These are phyloP conservation scores for Mucor saturninus DNA, from an alignment of 371 early-diverging fungal species.

Conservation along the genomic window DNA sequence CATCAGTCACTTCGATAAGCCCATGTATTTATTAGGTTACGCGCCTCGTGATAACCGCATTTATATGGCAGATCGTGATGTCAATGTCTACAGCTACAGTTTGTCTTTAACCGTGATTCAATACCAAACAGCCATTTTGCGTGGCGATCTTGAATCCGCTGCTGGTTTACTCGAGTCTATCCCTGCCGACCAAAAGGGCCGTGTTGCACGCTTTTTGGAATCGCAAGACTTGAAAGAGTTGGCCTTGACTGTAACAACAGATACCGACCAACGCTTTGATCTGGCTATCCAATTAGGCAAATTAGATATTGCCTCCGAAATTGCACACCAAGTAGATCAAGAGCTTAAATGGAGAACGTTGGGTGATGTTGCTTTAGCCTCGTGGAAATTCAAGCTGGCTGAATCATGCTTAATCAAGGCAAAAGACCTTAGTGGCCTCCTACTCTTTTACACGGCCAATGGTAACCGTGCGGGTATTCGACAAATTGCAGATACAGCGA, in stretches of 20 bases:
- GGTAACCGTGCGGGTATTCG: constrained; percentile 81
- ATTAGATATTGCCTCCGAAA: constrained; percentile 82
- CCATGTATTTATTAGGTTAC: constrained; percentile 93
- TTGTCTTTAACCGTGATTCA: constrained; percentile 92
- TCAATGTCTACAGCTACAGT: constrained; percentile 87
- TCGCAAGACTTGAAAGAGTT: constrained; percentile 89
- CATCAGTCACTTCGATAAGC: constrained; percentile 92
- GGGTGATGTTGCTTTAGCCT: constrained; percentile 86
- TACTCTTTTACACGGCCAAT: constrained; percentile 88
- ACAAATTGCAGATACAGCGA: constrained; percentile 79
- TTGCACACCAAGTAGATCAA: constrained; percentile 82
- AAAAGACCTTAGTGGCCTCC: constrained; percentile 86
- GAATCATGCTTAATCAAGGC: constrained; percentile 89
- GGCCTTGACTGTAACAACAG: constrained; percentile 91
- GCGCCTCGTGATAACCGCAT: constrained; percentile 93
- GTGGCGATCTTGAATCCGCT: constrained; percentile 88
- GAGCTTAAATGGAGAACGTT: constrained; percentile 92
- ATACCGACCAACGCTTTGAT: constrained; percentile 94
- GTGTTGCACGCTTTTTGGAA: constrained; percentile 95
- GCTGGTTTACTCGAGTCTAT: constrained; percentile 79
- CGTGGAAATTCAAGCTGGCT: constrained; percentile 90
- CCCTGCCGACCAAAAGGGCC: constrained; percentile 85
- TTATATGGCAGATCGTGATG: constrained; percentile 92
- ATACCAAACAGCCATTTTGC: constrained; percentile 95
- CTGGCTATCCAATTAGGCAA: constrained; percentile 86